phyloP scores from a whole-genome alignment of 495 filamentous ascomycete genomes.

The Daldinia loculata region DNA sequence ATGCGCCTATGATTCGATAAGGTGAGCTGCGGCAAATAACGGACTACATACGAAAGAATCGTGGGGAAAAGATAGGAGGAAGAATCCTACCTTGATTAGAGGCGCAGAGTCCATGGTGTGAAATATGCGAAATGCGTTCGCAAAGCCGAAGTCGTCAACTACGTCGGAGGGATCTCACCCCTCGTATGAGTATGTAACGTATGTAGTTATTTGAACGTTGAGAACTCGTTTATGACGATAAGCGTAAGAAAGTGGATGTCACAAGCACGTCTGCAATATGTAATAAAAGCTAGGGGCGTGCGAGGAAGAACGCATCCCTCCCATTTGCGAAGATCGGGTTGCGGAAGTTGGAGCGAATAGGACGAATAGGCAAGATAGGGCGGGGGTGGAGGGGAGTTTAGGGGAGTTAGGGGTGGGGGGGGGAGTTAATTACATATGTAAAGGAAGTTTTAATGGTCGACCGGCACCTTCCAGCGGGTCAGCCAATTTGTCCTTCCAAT shows the following conservation, averaged over 20 bases:
- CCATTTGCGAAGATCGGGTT: conserved; percentile 10
- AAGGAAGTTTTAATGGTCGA: conserved; percentile 2
- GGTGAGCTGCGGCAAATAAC: conserved; percentile 27
- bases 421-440: conserved; percentile 18
- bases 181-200: conserved; percentile 4
- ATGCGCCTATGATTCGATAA: conserved; percentile 70
- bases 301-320: conserved; percentile 7
- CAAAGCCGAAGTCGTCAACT: conserved; percentile 1
- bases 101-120: conserved; percentile 55
- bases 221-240: conserved; percentile 19
- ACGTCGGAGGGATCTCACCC: conserved; percentile 3
- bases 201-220: background rate
- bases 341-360: conserved; percentile 4
- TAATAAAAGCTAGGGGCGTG: conserved; percentile 32
- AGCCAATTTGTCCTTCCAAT: conserved; percentile 23
- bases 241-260: conserved; percentile 1
- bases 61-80: conserved; percentile 6
- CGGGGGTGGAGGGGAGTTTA: conserved; percentile 17
- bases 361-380: background rate
- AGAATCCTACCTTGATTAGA: conserved; percentile 51
- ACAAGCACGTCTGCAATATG: background rate
- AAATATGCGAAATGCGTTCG: background rate
- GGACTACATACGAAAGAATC: background rate
- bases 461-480: background rate
- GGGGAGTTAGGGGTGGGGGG: background rate